Base-by-base conservation (phyloP, 441 rosid genomes). In the Eutrema salsugineum region DNA sequence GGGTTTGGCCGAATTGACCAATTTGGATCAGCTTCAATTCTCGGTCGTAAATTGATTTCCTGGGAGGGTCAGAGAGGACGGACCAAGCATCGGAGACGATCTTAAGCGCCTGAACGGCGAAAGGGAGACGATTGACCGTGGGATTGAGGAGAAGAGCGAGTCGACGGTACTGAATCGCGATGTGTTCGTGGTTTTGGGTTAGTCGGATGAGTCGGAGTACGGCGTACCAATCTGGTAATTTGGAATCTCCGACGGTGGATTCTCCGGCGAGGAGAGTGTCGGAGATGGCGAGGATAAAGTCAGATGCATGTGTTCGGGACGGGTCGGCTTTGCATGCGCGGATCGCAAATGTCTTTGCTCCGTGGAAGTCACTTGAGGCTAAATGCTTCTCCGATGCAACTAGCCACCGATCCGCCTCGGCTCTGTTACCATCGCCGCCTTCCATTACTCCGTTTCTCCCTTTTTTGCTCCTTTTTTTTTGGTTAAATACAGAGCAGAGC, bases 41-140 rank as follows among this genome's bases (percentile, higher is more conserved):
- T 63, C 61, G 83, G 42, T 93, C 98, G 67, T 93, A 91, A 56
- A 74, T 35, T 53, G 83, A 75, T 79, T 93, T 91, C 66, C 68
- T 83, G 1, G 79, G 43, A 1, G 89, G 84, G 59, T 83, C 78
- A 2, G 96, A 91, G 58, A 93, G 84, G 58, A 88, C 80, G 24
- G 56, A 55, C 98, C 98, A 93, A 1, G 98, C 96, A 50, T 91
- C 96, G 14, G 86, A 85, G 50, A 87, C 96, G 44, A 93, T 83
- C 57, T 73, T 77, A 73, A 87, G 84, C 11, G 96, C 94, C 53
- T 82, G 91, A 75, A 91, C 94, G 1, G 93, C 89, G 64, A 79
- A 93, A 3, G 90, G 82, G 65, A 91, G 82, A 56, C 78, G 68
- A 63, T 89, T 89, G 20, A 85, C 53, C 0, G 68, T 82, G 1